A percentile compares a stretch with the other conserved stretches of the same genome.
Conservation (phyloP, 139 green algal species). For the Chlorella sorokiniana region DNA sequence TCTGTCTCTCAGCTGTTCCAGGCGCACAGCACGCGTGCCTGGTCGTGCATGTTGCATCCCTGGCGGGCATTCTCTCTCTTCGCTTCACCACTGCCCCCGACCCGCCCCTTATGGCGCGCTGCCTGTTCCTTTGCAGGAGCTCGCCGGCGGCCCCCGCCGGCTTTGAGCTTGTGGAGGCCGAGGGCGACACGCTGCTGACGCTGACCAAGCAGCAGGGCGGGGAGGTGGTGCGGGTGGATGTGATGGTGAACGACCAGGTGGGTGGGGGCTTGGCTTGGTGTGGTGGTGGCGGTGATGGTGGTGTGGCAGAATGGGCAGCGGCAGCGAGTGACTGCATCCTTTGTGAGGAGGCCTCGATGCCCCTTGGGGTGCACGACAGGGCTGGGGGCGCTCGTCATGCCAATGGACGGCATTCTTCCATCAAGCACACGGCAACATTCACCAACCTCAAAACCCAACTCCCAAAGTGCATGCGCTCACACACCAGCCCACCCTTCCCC, state of each 20-base stretch:
- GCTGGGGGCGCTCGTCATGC: neutral
- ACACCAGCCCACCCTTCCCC: neutral
- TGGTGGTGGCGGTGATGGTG: neutral
- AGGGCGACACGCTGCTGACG: slow-evolving; percentile 59
- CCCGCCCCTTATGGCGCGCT: slow-evolving; percentile 7
- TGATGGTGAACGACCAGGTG: slow-evolving; percentile 62
- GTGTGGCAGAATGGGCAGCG: neutral
- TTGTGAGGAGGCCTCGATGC: neutral
- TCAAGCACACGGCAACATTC: neutral
- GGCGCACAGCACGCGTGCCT: too few species aligned
- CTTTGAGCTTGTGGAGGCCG: slow-evolving; percentile 54
- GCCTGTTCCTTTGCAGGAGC: slow-evolving; percentile 50
- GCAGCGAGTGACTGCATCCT: too few species aligned
- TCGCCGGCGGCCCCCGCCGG: slow-evolving; percentile 37
- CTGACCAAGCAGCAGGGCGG: slow-evolving; percentile 44
- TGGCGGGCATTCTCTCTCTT: too few species aligned
- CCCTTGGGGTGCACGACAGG: neutral
- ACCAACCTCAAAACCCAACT: neutral
- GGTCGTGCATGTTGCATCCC: too few species aligned
- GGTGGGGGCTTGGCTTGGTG: neutral
- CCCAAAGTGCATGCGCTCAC: neutral
- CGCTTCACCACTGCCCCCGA: neutral
- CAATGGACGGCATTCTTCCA: neutral
- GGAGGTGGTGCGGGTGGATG: slow-evolving; percentile 64
- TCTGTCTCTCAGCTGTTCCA: too few species aligned